These are phyloP conservation scores for Apiotrichum sp. DNA, from an alignment of 1,284 basidiomycete species.

Conservation along the genomic window DNA sequence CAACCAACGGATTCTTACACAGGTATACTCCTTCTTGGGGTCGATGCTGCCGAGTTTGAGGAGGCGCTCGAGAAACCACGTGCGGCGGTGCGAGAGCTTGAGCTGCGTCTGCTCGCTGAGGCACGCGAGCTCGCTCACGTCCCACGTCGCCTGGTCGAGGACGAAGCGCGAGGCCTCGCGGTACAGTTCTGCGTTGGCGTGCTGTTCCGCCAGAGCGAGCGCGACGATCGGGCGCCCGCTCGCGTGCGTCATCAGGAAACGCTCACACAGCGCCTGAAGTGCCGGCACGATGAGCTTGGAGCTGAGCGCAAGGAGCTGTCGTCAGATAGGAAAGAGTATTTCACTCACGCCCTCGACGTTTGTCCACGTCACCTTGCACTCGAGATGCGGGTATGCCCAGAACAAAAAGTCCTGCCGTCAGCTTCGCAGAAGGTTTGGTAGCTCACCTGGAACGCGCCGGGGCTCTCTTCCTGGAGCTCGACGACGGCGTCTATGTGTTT, in stretches of 20 bases:
- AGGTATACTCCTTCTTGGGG: conserved; percentile 64
- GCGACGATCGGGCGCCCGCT: conserved; percentile 85
- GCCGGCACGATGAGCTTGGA: conserved; percentile 59
- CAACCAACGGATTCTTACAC: conserved; percentile 14
- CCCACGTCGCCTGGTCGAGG: conserved; percentile 65
- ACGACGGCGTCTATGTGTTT: conserved; percentile 29
- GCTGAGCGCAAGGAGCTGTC: conserved; percentile 32
- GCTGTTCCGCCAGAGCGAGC: conserved; percentile 79
- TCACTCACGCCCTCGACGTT: conserved; percentile 65
- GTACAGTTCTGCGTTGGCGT: conserved; percentile 79
- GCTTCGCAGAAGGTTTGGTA: not conserved
- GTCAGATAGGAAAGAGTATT: not conserved
- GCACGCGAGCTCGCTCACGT: conserved; percentile 65
- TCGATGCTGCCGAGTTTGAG: conserved; percentile 82
- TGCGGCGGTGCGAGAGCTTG: conserved; percentile 79
- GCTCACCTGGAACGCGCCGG: conserved; percentile 35
- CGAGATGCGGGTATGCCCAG: conserved; percentile 52
- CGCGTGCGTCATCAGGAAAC: conserved; percentile 81
- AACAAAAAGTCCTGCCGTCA: conserved; percentile 37
- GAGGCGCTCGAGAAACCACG: conserved; percentile 89
- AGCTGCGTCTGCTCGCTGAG: conserved; percentile 71
- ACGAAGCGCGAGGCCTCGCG: conserved; percentile 83
- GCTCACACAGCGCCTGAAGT: conserved; percentile 70
- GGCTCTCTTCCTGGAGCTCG: conserved; percentile 37
- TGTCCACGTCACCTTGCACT: conserved; percentile 87